Evolutionary conservation across 2,329 filamentous ascomycete genomes (phyloP), one percentile per base, ranked within the genome.

Genomic region (Neonectria punicea): DNA sequence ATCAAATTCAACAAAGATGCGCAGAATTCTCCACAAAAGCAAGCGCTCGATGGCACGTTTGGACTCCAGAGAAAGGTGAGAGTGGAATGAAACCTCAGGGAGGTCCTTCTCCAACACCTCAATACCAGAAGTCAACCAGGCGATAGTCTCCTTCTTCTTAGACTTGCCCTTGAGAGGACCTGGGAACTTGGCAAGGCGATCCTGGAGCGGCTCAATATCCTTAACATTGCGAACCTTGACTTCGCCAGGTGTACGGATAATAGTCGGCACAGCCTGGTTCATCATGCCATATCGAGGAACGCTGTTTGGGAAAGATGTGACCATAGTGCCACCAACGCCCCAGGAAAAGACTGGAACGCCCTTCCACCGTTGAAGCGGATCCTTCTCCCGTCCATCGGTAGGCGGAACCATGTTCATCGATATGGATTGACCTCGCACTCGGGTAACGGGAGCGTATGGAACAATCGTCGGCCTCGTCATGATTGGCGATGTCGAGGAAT

Each of bases 111-210:
- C 93, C 39, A 98, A 80, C 1, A 82, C 82, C 41, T 93, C 90
- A 61, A 98, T 95, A 57, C 91, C 93, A 64, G 86, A 83, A 5
- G 85, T 87, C 49, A 99, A 84, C 96, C 97, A 99, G 2, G 88
- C 80, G 47, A 94, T 73, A 0, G 93, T 87, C 59, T 99, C 95
- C 82, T 98, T 99, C 85, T 99, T 99, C 84, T 97, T 98, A 1
- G 90, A 89, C 76, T 98, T 98, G 44, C 90, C 87, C 78, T 92
- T 94, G 30, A 99, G 82, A 3, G 97, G 96, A 0, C 96, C 96
- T 0, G 96, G 96, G 74, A 98, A 98, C 71, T 90, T 93, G 18
- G 89, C 86, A 53, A 96, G 82, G 2, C 90, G 87, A 36, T 96
- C 93, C 25, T 88, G 83, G 9, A 94, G 82, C 5, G 92, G 89